A percentile compares a stretch with the other conserved stretches of the same genome.
These are phyloP conservation scores for Paraconiothyrium brasiliense DNA, from an alignment of 2,329 filamentous ascomycete species.

Conservation along the genomic window DNA sequence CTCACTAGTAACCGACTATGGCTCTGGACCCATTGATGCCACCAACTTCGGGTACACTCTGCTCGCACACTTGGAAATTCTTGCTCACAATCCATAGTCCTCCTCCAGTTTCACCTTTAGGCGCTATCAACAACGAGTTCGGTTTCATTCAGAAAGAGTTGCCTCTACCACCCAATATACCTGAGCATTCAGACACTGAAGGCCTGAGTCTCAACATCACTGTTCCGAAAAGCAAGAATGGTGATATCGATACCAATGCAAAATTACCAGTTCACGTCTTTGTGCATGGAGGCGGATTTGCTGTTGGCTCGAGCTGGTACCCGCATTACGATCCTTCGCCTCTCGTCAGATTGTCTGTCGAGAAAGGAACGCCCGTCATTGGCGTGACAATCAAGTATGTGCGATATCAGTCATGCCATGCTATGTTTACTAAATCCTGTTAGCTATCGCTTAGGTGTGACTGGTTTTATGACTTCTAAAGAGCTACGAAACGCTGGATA, in stretches of 20 bases:
- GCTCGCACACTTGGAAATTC: neutral
- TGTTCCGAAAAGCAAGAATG: constrained; percentile 47
- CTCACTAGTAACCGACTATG: constrained; percentile 39
- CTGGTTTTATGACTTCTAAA: constrained; percentile 55
- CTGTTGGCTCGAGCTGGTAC: constrained; percentile 61
- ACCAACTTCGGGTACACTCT: constrained; percentile 49
- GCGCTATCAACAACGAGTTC: constrained; percentile 58
- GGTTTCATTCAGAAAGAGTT: constrained; percentile 60
- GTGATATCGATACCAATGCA: constrained; percentile 29
- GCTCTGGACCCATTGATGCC: constrained; percentile 38
- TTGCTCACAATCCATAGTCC: constrained; percentile 22
- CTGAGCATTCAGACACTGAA: constrained; percentile 57
- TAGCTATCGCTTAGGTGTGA: constrained; percentile 45
- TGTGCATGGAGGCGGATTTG: constrained; percentile 63
- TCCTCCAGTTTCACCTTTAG: constrained; percentile 51
- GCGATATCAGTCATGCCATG: constrained; percentile 45
- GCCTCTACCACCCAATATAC: constrained; percentile 46
- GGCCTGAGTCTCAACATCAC: constrained; percentile 64
- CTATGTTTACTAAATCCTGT: constrained; percentile 1
- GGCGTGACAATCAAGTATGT: constrained; percentile 57
- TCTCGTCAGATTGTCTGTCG: constrained; percentile 57
- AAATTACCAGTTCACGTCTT: constrained; percentile 63
- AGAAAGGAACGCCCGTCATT: constrained; percentile 58
- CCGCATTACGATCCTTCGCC: constrained; percentile 61
- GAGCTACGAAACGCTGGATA: constrained; percentile 57